Evolutionary conservation across 257 asterid genomes (phyloP), one percentile per base, ranked within the genome.

Genomic region (Nicotiana knightiana): DNA sequence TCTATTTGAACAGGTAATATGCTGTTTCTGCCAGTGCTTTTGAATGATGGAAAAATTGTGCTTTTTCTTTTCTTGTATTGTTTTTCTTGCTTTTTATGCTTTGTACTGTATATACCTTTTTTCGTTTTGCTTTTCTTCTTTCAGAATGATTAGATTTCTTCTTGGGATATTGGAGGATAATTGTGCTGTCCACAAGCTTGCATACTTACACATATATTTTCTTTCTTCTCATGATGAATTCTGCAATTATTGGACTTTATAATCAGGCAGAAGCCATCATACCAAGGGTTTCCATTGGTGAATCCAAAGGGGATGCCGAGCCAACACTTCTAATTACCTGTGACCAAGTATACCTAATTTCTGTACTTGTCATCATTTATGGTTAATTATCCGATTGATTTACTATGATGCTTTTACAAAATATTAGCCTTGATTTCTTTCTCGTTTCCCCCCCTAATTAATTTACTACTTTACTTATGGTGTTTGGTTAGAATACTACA

Each of bases 241-340:
- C n/a, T 64, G 32, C 65, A 35, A 54, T 33, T 82, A 30, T 48
- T 68, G 62, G 61, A 28, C 43, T 77, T 61, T 87, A 86, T 87
- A 87, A 85, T 84, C 91, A 95, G 99, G 99, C 90, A 82, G 93
- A 92, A 89, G 93, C 90, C 84, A 89, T 83, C 86, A 85, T 81
- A 86, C 85, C 91, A 87, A 92, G 90, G 92, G 91, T 84, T 86
- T 90, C 85, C 46, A 87, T 85, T 82, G 86, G 88, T 80, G 90
- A 88, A 85, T 64, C 82, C 88, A 84, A 84, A 84, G 89, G 78
- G 87, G 95, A 91, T 86, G 97, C 92, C 30, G 88, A 83, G 88
- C 89, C 97, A 81, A 90, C 91, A 67, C 90, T 95, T 90, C 94
- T 95, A 85, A 84, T 95, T 86, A 95, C 99, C 58, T 95, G 98